phyloP scores from a whole-genome alignment of 306 rosid species.

The Dryas octopetala region DNA sequence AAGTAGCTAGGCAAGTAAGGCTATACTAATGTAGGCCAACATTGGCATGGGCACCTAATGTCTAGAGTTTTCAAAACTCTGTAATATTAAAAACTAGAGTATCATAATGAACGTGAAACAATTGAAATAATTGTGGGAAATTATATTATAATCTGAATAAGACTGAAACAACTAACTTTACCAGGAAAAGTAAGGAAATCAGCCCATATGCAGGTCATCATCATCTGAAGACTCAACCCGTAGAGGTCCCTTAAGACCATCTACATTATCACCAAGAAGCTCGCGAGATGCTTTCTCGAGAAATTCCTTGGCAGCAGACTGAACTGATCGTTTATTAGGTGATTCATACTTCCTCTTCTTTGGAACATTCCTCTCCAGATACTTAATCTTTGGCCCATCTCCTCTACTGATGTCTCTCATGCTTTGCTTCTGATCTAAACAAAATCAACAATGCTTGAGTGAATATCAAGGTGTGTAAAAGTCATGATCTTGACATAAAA shows the following conservation, averaged over 20 bases:
- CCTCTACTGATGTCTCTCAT: slow-evolving; percentile 75
- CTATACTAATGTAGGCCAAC: background rate
- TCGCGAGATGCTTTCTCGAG: slow-evolving; percentile 86
- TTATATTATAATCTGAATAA: background rate
- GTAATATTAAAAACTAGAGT: background rate
- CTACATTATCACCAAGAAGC: slow-evolving; percentile 60
- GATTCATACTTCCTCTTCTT: slow-evolving; percentile 82
- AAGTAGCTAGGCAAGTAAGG: background rate
- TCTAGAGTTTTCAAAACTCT: background rate
- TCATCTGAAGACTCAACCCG: slow-evolving; percentile 43
- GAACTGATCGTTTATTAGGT: slow-evolving; percentile 64
- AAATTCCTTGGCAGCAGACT: slow-evolving; percentile 77
- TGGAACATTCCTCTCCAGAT: slow-evolving; percentile 50
- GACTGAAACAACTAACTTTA: slow-evolving; percentile 23
- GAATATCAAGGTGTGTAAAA: background rate
- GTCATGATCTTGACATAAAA: slow-evolving; percentile 1
- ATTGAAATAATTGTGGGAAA: background rate
- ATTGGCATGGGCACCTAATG: background rate
- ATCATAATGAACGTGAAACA: background rate
- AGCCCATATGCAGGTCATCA: slow-evolving; percentile 27
- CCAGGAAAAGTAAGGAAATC: slow-evolving; percentile 37
- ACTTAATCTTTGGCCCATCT: slow-evolving; percentile 44
- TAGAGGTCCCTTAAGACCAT: slow-evolving; percentile 74
- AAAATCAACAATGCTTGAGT: background rate
- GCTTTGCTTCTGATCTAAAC: slow-evolving; percentile 62